Percentiles rank a stretch among this genome's conserved stretches.
Conservation (phyloP, 805 yeast genomes). For the Candida odintsovae region DNA sequence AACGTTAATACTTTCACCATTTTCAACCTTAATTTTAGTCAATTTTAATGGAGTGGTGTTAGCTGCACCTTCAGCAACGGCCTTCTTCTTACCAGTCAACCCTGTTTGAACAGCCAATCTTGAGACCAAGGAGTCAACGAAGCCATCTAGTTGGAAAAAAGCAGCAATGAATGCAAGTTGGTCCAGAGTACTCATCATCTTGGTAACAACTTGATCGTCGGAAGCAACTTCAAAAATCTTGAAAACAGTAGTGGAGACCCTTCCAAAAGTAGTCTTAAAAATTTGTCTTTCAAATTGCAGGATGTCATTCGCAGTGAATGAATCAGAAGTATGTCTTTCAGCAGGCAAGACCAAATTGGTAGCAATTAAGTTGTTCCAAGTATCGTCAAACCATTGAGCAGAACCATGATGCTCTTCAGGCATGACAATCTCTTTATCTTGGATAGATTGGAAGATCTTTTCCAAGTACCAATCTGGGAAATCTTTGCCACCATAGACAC, state of each 20-base stretch:
- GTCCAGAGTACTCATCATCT: slow-evolving; percentile 84
- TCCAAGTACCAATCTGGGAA: slow-evolving; percentile 83
- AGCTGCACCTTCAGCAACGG: slow-evolving; percentile 1
- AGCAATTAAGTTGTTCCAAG: slow-evolving; percentile 66
- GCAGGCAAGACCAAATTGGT: slow-evolving; percentile 31
- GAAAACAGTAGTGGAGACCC: slow-evolving; percentile 66
- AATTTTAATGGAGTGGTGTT: slow-evolving; percentile 11
- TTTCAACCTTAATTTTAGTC: slow-evolving; percentile 22
- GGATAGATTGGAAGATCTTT: slow-evolving; percentile 73
- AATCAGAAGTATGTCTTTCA: slow-evolving; percentile 17
- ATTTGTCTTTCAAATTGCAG: slow-evolving; percentile 67
- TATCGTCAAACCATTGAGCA: slow-evolving; percentile 86
- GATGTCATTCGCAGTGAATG: slow-evolving; percentile 21
- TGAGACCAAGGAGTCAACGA: slow-evolving; percentile 63
- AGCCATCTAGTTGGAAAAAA: slow-evolving; percentile 46
- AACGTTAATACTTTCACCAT: slow-evolving; percentile 47
- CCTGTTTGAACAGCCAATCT: slow-evolving; percentile 66
- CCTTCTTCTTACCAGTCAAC: slow-evolving; percentile 35
- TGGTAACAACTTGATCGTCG: slow-evolving; percentile 83
- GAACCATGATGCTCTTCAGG: slow-evolving; percentile 97
- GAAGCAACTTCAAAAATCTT: slow-evolving; percentile 81
- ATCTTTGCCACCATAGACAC: slow-evolving; percentile 69
- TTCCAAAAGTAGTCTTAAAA: slow-evolving; percentile 57
- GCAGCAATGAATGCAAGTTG: slow-evolving; percentile 76
- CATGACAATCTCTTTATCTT: slow-evolving; percentile 87